Base-by-base conservation (phyloP, 768 basidiomycete species). In the Leucocoprinus birnbaumii region DNA sequence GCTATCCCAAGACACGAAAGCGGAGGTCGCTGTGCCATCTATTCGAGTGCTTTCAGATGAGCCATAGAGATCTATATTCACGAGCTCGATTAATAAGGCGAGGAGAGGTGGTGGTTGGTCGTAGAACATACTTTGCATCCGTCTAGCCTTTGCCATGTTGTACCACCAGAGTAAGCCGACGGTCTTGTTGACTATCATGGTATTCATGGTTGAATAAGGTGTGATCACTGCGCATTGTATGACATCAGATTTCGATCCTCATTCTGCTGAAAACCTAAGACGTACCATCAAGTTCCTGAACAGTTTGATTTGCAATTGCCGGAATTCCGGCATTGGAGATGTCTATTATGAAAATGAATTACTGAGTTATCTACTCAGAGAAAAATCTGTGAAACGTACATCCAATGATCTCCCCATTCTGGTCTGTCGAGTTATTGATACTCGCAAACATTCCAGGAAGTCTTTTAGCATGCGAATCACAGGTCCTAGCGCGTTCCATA, bases 1-100 rank as follows among this genome's bases (percentile, higher is more conserved):
- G 45, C 62, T 63, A 51, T 65, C 63, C 63, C 63, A 65, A 1
- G 62, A 61, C n/a, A 65, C 63, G 24, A 65, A 65, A 3, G 63
- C 59, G 1, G 63, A 65, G 18, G 61, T 60, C 14, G 63, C 62
- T 1, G 55, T 61, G 11, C 63, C 63, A 34, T 65, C 63, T 24
- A 58, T 59, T 8, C 63, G 58, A 1, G 62, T 63, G 24, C 60
- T 61, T 55, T 65, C 63, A 3, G 63, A 63, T 3, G 62, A 63
- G 37, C 63, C 62, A 25, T 65, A 63, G 5, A 53, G 52, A 51
- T 65, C 63, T 65, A 31, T 16, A 37, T 14, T 8, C 24, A 27
- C 22, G 21, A 40, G 38, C 43, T 7, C 40, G 43, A 26, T 14
- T 10, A 11, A 22, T 42, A 16, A 35, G 21, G 11, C 3, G 22